phyloP scores from a whole-genome alignment of 257 asterid genomes.

The Forsythia viridissima region DNA sequence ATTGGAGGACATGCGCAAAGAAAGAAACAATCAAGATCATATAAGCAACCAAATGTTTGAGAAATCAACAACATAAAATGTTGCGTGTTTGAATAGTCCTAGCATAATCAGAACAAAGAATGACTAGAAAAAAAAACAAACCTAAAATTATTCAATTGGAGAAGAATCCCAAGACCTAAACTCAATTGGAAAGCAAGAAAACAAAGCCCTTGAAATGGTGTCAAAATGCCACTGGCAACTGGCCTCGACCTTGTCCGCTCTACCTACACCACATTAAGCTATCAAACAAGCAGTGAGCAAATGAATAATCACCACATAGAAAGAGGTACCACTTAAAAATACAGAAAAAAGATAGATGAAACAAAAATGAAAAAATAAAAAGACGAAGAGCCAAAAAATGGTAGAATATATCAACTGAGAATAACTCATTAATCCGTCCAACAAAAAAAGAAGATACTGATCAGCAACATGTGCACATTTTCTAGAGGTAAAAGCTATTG shows the following conservation, averaged over 20 bases:
- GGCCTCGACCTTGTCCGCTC: conserved; percentile 91
- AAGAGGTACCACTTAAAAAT: conserved; percentile 9
- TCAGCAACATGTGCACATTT: background rate
- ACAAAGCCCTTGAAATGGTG: conserved; percentile 80
- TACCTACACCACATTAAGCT: conserved; percentile 70
- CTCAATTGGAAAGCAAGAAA: conserved; percentile 89
- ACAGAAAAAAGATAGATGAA: conserved; percentile 3
- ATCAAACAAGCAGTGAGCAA: conserved; percentile 29
- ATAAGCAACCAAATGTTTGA: background rate
- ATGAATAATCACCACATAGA: background rate
- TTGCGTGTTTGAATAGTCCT: background rate
- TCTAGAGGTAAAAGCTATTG: background rate
- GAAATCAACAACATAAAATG: background rate
- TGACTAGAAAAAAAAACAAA: conserved; percentile 25
- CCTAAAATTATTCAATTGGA: conserved; percentile 86
- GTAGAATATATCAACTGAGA: background rate
- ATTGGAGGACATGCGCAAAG: background rate
- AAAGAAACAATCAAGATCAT: background rate
- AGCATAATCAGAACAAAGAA: conserved; percentile 15
- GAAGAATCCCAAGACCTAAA: conserved; percentile 84
- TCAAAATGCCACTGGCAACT: conserved; percentile 76
- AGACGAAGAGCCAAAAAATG: background rate
- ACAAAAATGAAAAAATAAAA: background rate
- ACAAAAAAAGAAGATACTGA: background rate
- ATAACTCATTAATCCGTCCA: background rate